Evolutionary conservation across 768 basidiomycete genomes (phyloP).

Genomic region (Gloeophyllum trabeum): DNA sequence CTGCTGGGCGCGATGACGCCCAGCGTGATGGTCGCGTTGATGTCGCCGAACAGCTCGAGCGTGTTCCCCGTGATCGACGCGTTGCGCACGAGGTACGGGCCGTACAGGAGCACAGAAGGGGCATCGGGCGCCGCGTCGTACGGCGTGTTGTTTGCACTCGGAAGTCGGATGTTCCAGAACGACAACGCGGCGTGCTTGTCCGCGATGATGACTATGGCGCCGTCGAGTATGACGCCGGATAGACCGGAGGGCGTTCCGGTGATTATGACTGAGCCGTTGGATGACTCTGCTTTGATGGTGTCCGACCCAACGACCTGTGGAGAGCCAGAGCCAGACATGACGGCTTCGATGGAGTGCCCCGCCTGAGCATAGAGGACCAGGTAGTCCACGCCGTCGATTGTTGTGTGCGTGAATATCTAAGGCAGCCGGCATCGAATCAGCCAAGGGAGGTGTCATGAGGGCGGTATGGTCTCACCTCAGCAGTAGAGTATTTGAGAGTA

Average conservation of each 20-base stretch:
- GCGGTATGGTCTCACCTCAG: constrained; percentile 6
- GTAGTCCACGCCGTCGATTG: constrained; percentile 10
- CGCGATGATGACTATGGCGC: constrained; percentile 9
- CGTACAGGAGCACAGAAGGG: constrained; percentile 12
- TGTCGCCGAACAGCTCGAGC: constrained; percentile 16
- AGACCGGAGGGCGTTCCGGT: constrained; percentile 7
- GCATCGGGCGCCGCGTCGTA: constrained; percentile 12
- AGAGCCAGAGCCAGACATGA: constrained; percentile 1
- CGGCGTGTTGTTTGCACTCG: constrained; percentile 2
- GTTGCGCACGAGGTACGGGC: constrained; percentile 22
- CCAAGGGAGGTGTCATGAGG: background rate
- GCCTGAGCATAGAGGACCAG: constrained; percentile 11
- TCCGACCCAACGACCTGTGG: constrained; percentile 6
- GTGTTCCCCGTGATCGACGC: constrained; percentile 8
- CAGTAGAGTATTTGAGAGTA: constrained; percentile 10
- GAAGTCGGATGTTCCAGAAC: constrained; percentile 14
- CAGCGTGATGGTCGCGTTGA: constrained; percentile 12
- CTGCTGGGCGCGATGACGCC: constrained; percentile 10
- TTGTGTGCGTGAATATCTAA: constrained; percentile 9
- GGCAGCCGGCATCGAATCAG: background rate
- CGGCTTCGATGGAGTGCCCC: constrained; percentile 11
- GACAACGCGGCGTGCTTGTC: constrained; percentile 15
- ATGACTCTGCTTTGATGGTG: constrained; percentile 4
- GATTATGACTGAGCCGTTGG: constrained; percentile 8
- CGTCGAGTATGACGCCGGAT: constrained; percentile 5